Evolutionary conservation across 495 filamentous ascomycete species (phyloP).

Genomic region (Hyaloscypha finlandica): DNA sequence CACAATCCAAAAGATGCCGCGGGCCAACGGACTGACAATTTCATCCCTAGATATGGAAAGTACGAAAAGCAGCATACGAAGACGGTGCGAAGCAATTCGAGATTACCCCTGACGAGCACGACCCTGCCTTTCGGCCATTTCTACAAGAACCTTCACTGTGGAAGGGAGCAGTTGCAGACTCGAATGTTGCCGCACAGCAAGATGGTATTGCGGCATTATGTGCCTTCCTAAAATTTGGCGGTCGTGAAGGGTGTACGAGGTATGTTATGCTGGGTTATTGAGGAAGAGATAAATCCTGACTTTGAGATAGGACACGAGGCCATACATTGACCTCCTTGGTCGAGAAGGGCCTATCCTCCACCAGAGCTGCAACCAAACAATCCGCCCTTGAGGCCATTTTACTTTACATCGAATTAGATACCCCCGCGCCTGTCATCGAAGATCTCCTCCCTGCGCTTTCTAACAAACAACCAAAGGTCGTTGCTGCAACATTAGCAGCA

Average conservation of each 20-base stretch:
- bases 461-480: constrained; percentile 92
- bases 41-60: constrained; percentile 81
- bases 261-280: constrained; percentile 24
- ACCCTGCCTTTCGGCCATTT: constrained; percentile 84
- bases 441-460: constrained; percentile 83
- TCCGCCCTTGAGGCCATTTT: constrained; percentile 85
- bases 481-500: constrained; percentile 79
- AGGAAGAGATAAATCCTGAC: constrained; percentile 17
- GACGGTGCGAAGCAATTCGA: constrained; percentile 86
- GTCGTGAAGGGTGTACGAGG: constrained; percentile 73
- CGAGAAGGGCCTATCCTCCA: constrained; percentile 89
- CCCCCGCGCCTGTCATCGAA: constrained; percentile 82
- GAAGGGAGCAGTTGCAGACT: constrained; percentile 92
- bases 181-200: constrained; percentile 95
- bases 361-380: constrained; percentile 83
- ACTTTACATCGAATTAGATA: constrained; percentile 88
- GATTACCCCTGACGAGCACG: constrained; percentile 80
- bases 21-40: constrained; percentile 9
- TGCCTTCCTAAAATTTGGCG: constrained; percentile 86
- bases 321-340: constrained; percentile 74
- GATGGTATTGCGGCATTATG: constrained; percentile 87
- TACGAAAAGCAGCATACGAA: constrained; percentile 92
- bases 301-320: constrained; percentile 62
- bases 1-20: not conserved
- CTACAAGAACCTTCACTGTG: constrained; percentile 81